phyloP scores from a whole-genome alignment of 2,329 filamentous ascomycete species.

The Teratosphaeriaceae sp. region DNA sequence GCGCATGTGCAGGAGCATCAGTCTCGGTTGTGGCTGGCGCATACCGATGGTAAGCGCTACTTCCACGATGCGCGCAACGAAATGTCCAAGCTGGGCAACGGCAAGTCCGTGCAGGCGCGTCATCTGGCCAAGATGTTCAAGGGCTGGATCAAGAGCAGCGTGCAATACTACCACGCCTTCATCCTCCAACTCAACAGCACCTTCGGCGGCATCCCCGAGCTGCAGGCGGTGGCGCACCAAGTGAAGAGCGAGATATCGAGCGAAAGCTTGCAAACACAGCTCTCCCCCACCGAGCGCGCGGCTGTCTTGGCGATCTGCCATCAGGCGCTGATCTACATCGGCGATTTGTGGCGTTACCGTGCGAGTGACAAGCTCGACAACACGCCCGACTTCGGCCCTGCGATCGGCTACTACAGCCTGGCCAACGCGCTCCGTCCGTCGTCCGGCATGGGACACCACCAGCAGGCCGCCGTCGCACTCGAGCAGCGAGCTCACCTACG shows the following conservation, averaged over 20 bases:
- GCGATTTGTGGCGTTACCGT: slow-evolving; percentile 85
- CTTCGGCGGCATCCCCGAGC: slow-evolving; percentile 50
- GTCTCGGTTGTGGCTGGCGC: slow-evolving; percentile 67
- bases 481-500: slow-evolving; percentile 74
- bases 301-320: slow-evolving; percentile 69
- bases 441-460: slow-evolving; percentile 79
- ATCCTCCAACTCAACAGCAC: slow-evolving; percentile 66
- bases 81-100: slow-evolving; percentile 44
- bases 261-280: slow-evolving; percentile 18
- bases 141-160: slow-evolving; percentile 78
- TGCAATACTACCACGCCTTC: slow-evolving; percentile 81
- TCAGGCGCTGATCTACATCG: slow-evolving; percentile 75
- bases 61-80: slow-evolving; percentile 62
- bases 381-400: slow-evolving; percentile 68
- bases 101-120: slow-evolving; percentile 57
- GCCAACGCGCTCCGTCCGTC: slow-evolving; percentile 71
- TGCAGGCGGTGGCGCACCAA: slow-evolving; percentile 48
- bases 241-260: slow-evolving; percentile 18
- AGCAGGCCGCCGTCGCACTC: slow-evolving; percentile 78
- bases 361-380: slow-evolving; percentile 65
- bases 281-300: slow-evolving; percentile 43
- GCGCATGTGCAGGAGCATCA: slow-evolving; percentile 60
- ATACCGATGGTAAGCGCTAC: slow-evolving; percentile 68
- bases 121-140: slow-evolving; percentile 77
- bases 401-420: slow-evolving; percentile 76